Base-by-base conservation (phyloP, 306 rosid genomes). In the Cicer arietinum region DNA sequence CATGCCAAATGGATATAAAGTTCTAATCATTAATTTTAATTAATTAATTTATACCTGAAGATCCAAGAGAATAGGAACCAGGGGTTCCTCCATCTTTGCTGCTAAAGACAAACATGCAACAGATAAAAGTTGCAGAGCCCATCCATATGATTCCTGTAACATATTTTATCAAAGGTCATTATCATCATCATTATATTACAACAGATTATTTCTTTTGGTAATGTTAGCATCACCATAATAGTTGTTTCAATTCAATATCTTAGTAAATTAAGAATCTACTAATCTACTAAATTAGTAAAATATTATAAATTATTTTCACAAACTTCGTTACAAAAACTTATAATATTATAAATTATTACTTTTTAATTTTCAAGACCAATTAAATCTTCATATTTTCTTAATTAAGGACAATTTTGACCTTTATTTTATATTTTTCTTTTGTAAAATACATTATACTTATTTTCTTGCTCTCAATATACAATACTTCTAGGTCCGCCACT, bases 41-140 rank as follows among this genome's bases (percentile, higher is more conserved):
- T 65, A 37, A 76, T 40, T 63, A 43, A 14, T 60, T 41, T 71
- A 44, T 83, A 95, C 99, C 99, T 95, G 99, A 78, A 95, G 83
- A 83, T 89, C 98, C 87, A 92, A 76, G 56, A 90, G 88, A 48
- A 97, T 77, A 8, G 99, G 99, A 89, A 92, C 97, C 3, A 92
- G 85, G 69, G 88, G 96, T 86, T 95, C 99, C 92, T 95, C 99
- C 99, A 95, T 95, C 78, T 95, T 95, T 18, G 99, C 99, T 35
- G 99, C 99, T 71, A 95, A 80, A 13, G 99, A 95, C 83, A 95
- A 84, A 78, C 99, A 95, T 75, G 99, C 91, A 80, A 90, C 96
- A 51, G 96, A 85, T 70, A 95, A 67, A 68, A 92, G 96, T 83
- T 95, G 99, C 90, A 88, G 65, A 25, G 93, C 91, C 99, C 99